These are phyloP conservation scores for Scheffersomyces segobiensis DNA, from an alignment of 1,139 yeast species.

Conservation along the genomic window DNA sequence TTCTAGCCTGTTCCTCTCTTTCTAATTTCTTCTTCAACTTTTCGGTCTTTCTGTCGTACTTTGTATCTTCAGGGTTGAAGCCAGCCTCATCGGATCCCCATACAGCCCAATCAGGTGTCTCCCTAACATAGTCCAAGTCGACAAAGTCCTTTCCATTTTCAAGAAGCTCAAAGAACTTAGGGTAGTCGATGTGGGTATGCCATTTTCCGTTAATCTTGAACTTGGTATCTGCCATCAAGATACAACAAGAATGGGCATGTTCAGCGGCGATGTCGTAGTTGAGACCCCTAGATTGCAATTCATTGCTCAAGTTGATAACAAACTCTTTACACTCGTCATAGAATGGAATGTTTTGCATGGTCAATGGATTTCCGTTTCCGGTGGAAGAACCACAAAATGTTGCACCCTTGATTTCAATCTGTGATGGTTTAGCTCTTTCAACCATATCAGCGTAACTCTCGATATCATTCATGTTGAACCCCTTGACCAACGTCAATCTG, in stretches of 20 bases:
- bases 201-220: constrained; percentile 73
- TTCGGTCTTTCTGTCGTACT: constrained; percentile 68
- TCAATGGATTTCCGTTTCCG: constrained; percentile 82
- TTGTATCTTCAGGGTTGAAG: constrained; percentile 81
- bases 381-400: constrained; percentile 86
- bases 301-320: constrained; percentile 61
- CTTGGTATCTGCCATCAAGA: constrained; percentile 73
- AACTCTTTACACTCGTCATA: constrained; percentile 85
- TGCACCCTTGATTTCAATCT: constrained; percentile 92
- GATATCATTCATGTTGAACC: constrained; percentile 83
- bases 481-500: constrained; percentile 87
- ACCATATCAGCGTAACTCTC: constrained; percentile 90
- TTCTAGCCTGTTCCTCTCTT: constrained; percentile 33
- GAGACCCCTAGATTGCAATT: constrained; percentile 61
- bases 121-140: constrained; percentile 76
- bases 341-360: constrained; percentile 95
- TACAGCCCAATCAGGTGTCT: constrained; percentile 89
- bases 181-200: constrained; percentile 89
- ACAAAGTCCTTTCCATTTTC: constrained; percentile 64
- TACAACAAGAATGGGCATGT: constrained; percentile 94
- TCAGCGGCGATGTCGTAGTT: constrained; percentile 88
- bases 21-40: constrained; percentile 47
- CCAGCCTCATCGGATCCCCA: constrained; percentile 89
- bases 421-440: constrained; percentile 77
- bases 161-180: constrained; percentile 69